phyloP scores from a whole-genome alignment of 23 red algal genomes.

The Gracilaria vermiculophylla region DNA sequence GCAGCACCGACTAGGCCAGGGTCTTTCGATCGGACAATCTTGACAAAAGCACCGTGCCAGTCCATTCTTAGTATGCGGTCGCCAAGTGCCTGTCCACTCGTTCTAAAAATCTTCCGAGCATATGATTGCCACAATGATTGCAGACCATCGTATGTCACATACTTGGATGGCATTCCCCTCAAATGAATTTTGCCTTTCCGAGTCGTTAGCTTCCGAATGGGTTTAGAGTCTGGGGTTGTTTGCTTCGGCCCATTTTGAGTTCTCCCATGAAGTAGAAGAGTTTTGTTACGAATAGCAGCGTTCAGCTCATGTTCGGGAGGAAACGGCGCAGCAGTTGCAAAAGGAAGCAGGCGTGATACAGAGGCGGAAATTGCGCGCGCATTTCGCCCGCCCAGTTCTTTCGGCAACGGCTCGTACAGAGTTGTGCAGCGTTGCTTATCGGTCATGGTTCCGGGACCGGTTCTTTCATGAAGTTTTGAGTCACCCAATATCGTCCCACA shows the following conservation, averaged over 20 bases:
- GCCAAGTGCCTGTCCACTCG: background rate
- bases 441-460: too few species aligned
- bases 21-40: constrained; percentile 34
- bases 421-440: background rate
- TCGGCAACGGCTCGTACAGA: constrained; percentile 31
- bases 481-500: too few species aligned
- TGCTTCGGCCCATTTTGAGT: background rate
- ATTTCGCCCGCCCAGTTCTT: constrained; percentile 18
- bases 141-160: constrained; percentile 16
- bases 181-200: constrained; percentile 17
- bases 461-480: too few species aligned
- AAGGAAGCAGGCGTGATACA: constrained; percentile 12
- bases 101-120: constrained; percentile 14
- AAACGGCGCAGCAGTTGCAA: background rate
- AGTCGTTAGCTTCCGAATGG: background rate
- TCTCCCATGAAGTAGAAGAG: constrained; percentile 13
- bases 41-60: constrained; percentile 46
- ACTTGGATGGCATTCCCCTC: background rate
- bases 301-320: constrained; percentile 34
- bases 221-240: background rate
- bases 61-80: constrained; percentile 68
- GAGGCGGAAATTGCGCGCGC: background rate
- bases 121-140: constrained; percentile 16
- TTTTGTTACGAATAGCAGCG: constrained; percentile 26
- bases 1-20: constrained; percentile 41